Evolutionary conservation across 169 alveolate species (phyloP).

Genomic region (Perkinsus olseni): DNA sequence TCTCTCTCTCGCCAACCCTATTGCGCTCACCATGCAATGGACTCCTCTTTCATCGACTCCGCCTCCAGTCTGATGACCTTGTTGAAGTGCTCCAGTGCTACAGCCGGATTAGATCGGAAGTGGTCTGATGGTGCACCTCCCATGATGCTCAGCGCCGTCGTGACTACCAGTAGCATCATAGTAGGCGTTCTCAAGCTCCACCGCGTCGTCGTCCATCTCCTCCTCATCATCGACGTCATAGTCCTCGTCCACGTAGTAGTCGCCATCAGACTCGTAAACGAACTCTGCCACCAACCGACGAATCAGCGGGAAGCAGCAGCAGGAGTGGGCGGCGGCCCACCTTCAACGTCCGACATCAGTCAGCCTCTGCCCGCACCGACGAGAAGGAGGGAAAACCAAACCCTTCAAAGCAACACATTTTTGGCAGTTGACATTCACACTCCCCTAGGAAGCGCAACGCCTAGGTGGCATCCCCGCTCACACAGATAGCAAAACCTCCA

Average conservation of each 20-base stretch:
- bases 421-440: too few species aligned
- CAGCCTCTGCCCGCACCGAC: not conserved
- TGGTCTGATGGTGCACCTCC: not conserved
- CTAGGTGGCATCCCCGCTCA: too few species aligned
- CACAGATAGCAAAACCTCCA: too few species aligned
- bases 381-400: not conserved
- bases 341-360: not conserved
- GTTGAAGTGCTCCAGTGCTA: slow-evolving; percentile 4
- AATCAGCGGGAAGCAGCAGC: too few species aligned
- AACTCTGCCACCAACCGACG: not conserved
- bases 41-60: not conserved
- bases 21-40: not conserved
- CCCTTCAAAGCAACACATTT: too few species aligned
- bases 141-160: not conserved
- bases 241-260: not conserved
- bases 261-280: slow-evolving; percentile 7
- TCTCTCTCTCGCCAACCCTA: not conserved
- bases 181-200: not conserved
- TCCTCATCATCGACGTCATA: not conserved
- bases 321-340: too few species aligned
- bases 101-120: not conserved
- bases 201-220: slow-evolving; percentile 9
- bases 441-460: too few species aligned
- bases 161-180: slow-evolving; percentile 7
- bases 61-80: not conserved